phyloP scores from a whole-genome alignment of 331 rosid genomes.

The Phaseolus coccineus region DNA sequence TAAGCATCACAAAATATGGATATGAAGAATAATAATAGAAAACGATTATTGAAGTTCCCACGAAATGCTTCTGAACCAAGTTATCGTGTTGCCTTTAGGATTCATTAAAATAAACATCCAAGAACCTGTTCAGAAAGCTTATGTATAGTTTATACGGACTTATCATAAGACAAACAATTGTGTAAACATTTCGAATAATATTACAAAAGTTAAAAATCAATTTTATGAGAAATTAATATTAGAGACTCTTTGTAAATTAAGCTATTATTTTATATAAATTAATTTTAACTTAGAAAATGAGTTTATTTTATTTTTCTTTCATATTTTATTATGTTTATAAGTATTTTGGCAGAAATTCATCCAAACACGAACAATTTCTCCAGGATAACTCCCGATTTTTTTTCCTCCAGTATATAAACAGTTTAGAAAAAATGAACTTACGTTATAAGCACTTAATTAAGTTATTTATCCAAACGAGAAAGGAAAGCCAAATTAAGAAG shows the following conservation, averaged over 20 bases:
- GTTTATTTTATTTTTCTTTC: too few species aligned
- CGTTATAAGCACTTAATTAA: neutral
- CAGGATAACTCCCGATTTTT: too few species aligned
- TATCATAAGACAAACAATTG: neutral
- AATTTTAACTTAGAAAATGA: too few species aligned
- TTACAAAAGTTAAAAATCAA: too few species aligned
- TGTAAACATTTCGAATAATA: neutral
- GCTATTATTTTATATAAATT: too few species aligned
- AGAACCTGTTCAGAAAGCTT: neutral
- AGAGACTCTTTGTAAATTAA: too few species aligned
- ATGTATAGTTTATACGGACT: neutral
- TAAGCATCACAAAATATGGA: constrained; percentile 28
- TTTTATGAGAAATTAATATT: too few species aligned
- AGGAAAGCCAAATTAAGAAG: neutral
- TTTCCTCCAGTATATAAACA: too few species aligned
- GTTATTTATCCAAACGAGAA: neutral
- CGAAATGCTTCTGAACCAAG: neutral
- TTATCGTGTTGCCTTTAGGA: neutral
- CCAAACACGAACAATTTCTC: too few species aligned
- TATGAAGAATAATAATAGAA: constrained; percentile 5
- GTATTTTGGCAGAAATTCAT: too few species aligned
- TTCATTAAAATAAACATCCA: constrained; percentile 14
- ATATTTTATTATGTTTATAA: too few species aligned
- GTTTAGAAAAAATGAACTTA: too few species aligned
- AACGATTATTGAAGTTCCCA: neutral